A percentile compares a stretch with the other conserved stretches of the same genome.
Evolutionary conservation across 2,329 filamentous ascomycete species (phyloP).

Genomic region (Rhytidhysteron rufulum): DNA sequence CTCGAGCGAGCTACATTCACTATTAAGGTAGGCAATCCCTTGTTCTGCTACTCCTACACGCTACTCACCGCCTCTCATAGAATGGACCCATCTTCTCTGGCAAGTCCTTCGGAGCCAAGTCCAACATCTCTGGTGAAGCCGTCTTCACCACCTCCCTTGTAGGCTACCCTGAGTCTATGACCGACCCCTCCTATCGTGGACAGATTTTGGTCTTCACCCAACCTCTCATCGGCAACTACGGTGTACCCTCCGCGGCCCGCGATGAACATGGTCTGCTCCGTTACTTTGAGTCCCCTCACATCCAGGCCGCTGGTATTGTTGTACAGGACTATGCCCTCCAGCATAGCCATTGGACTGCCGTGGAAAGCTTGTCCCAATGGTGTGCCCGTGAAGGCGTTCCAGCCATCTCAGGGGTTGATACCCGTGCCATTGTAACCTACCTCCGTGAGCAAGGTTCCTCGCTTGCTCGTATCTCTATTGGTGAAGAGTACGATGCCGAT

Average conservation of each 20-base stretch:
- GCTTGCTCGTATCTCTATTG: constrained; percentile 87
- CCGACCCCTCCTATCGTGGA: constrained; percentile 67
- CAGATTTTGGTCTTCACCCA: constrained; percentile 99
- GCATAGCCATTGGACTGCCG: constrained; percentile 98
- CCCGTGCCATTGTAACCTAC: constrained; percentile 91
- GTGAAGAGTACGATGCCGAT: constrained; percentile 97
- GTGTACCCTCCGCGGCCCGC: constrained; percentile 79
- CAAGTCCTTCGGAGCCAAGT: constrained; percentile 92
- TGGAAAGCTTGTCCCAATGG: constrained; percentile 90
- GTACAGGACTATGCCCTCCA: constrained; percentile 90
- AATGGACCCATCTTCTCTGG: constrained; percentile 95
- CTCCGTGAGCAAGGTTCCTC: constrained; percentile 96
- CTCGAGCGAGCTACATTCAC: constrained; percentile 87
- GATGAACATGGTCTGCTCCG: constrained; percentile 89
- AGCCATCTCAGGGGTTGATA: constrained; percentile 94
- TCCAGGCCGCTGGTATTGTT: constrained; percentile 93
- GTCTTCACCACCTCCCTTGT: constrained; percentile 98
- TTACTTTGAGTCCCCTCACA: constrained; percentile 97
- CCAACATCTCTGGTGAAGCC: constrained; percentile 95
- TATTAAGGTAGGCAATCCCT: constrained; percentile 64
- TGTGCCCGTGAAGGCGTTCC: constrained; percentile 94
- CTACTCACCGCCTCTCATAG: constrained; percentile 43
- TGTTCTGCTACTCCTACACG: constrained; percentile 16
- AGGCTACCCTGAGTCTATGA: constrained; percentile 89
- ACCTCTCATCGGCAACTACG: constrained; percentile 97